Conservation (phyloP, 1,284 basidiomycete genomes). For the Sutorius eximius region DNA sequence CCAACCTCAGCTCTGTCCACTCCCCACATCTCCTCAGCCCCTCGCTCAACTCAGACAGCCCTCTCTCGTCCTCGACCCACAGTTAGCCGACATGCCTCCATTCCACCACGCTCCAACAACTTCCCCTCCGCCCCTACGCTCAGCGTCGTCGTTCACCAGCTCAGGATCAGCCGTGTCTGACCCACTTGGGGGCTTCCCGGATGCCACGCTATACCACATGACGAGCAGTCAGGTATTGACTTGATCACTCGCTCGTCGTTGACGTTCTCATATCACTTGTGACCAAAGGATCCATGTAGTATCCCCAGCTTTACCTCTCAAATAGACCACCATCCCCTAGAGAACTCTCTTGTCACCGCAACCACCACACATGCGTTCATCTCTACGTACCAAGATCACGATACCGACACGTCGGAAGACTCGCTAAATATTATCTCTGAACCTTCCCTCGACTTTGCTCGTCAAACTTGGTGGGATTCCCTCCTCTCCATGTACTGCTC, state of each 20-base stretch:
- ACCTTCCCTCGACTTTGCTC: slow-evolving; percentile 63
- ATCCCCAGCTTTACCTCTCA: slow-evolving; percentile 2
- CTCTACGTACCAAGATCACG: slow-evolving; percentile 29
- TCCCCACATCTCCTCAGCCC: not conserved
- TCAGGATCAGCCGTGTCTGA: slow-evolving; percentile 7
- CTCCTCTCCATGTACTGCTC: slow-evolving; percentile 57
- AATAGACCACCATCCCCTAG: slow-evolving; percentile 1
- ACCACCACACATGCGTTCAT: slow-evolving; percentile 6
- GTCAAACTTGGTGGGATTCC: slow-evolving; percentile 77
- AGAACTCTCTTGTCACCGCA: not conserved
- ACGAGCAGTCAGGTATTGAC: slow-evolving; percentile 33
- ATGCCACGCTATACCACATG: slow-evolving; percentile 10
- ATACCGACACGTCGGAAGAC: slow-evolving; percentile 31
- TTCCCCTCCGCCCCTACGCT: not conserved
- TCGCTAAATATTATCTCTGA: slow-evolving; percentile 40
- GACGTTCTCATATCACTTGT: slow-evolving; percentile 28
- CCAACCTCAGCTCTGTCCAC: slow-evolving; percentile 4
- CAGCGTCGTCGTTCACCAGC: not conserved
- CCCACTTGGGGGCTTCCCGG: slow-evolving; percentile 3
- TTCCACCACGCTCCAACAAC: slow-evolving; percentile 2
- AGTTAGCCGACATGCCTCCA: slow-evolving; percentile 18
- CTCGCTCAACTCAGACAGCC: slow-evolving; percentile 4
- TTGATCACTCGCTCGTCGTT: slow-evolving; percentile 21
- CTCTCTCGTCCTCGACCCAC: slow-evolving; percentile 27
- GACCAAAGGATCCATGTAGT: slow-evolving; percentile 24